Percentiles rank a stretch among this genome's conserved stretches.
These are phyloP conservation scores for Punica granatum DNA, from an alignment of 345 rosid species.

Conservation along the genomic window DNA sequence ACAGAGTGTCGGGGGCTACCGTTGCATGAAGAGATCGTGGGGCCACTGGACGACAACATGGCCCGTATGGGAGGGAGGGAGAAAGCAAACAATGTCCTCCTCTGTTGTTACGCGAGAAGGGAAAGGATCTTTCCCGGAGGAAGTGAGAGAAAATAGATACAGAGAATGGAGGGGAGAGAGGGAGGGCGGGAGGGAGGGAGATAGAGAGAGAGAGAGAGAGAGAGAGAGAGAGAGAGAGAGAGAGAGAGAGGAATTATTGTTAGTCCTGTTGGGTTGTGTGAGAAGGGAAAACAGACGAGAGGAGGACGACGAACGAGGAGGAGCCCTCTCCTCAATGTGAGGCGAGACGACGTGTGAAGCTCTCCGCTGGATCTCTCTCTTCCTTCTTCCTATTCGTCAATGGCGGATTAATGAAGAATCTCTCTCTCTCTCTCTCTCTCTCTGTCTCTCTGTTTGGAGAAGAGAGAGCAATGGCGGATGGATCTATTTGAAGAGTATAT, in stretches of 20 bases:
- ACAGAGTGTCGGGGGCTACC: slow-evolving; percentile 36
- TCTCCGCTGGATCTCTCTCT: neutral
- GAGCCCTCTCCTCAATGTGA: neutral
- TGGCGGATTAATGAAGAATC: neutral
- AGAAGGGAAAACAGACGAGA: too few relatives aligned
- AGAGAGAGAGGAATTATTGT: too few relatives aligned
- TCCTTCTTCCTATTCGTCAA: neutral
- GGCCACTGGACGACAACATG: slow-evolving; percentile 45
- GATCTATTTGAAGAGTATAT: neutral
- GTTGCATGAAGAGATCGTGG: slow-evolving; percentile 32
- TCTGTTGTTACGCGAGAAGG: neutral
- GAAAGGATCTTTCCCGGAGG: neutral
- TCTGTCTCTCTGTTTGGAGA: neutral
- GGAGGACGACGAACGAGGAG: neutral
- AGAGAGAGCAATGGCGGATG: neutral
- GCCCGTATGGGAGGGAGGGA: slow-evolving; percentile 9
- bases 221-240: too few relatives aligned
- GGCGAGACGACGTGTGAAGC: neutral
- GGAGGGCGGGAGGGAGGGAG: neutral
- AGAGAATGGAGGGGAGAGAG: too few relatives aligned
- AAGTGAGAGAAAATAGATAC: too few relatives aligned
- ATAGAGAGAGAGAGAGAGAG: too few relatives aligned
- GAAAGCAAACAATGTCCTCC: neutral
- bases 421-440: neutral
- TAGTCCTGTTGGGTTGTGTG: too few relatives aligned